Evolutionary conservation across 2,329 filamentous ascomycete species (phyloP).

Genomic region (Fusarium liriodendri): DNA sequence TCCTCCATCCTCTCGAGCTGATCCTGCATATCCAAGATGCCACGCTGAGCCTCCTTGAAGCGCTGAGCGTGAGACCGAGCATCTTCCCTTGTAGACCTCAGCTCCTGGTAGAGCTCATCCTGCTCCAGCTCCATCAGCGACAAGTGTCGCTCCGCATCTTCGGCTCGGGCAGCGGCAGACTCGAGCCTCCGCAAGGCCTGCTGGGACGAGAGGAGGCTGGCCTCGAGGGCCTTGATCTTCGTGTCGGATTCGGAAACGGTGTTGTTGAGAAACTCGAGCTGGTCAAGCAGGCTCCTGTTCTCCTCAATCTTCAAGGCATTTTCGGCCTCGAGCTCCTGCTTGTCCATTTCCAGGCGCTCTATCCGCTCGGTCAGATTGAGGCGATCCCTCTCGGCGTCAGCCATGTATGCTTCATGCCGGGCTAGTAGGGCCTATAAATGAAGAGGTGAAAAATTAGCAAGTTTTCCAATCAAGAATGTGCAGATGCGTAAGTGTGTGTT

Average conservation of each 20-base stretch:
- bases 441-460: slow-evolving; percentile 71
- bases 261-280: slow-evolving; percentile 85
- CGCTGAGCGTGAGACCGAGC: slow-evolving; percentile 82
- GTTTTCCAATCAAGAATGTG: slow-evolving; percentile 37
- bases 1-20: slow-evolving; percentile 90
- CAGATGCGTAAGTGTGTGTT: slow-evolving; percentile 21
- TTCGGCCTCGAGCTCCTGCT: slow-evolving; percentile 77
- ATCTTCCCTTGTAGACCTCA: slow-evolving; percentile 77
- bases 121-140: slow-evolving; percentile 85
- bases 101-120: slow-evolving; percentile 73
- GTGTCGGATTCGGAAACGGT: slow-evolving; percentile 83
- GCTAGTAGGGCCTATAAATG: slow-evolving; percentile 85
- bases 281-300: slow-evolving; percentile 83
- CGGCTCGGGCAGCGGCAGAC: slow-evolving; percentile 77
- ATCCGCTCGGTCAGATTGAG: slow-evolving; percentile 78
- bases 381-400: slow-evolving; percentile 89
- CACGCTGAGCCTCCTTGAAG: slow-evolving; percentile 87
- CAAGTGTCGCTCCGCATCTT: slow-evolving; percentile 84
- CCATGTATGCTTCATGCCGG: slow-evolving; percentile 94
- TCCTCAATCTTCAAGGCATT: slow-evolving; percentile 86
- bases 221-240: slow-evolving; percentile 81
- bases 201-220: slow-evolving; percentile 81
- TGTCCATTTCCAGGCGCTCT: slow-evolving; percentile 79
- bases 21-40: slow-evolving; percentile 81
- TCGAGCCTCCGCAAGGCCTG: slow-evolving; percentile 81